Evolutionary conservation across 129 eudicot genomes (phyloP).

Genomic region (carrot (Daucus carota)): DNA sequence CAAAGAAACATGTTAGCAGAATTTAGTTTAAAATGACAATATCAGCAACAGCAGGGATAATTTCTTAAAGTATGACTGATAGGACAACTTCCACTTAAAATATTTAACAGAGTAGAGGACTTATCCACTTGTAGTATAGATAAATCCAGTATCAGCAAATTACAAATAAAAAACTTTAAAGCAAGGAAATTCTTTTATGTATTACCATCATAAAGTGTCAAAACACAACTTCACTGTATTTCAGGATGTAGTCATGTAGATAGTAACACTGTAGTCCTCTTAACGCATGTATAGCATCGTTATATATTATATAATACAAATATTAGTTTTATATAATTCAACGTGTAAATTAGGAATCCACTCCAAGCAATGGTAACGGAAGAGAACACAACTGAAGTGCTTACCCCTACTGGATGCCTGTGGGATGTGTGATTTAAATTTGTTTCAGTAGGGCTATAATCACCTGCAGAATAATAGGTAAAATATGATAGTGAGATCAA

Average conservation of each 20-base stretch:
- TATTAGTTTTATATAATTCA: not conserved
- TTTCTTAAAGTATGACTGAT: not conserved
- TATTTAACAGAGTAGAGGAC: not conserved
- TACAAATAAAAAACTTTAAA: not conserved
- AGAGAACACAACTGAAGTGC: not conserved
- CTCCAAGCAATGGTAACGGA: not conserved
- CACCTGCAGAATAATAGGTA: slow-evolving; percentile 34
- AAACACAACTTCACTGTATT: not conserved
- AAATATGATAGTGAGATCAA: slow-evolving; percentile 5
- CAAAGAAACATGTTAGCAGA: slow-evolving; percentile 12
- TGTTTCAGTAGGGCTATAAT: slow-evolving; percentile 31
- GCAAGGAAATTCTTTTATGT: not conserved
- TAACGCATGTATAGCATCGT: not conserved
- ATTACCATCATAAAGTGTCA: not conserved
- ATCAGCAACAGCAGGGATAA: not conserved
- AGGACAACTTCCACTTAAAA: not conserved
- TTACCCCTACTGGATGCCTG: slow-evolving; percentile 41
- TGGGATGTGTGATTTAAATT: slow-evolving; percentile 40
- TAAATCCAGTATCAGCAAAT: not conserved
- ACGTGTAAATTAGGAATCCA: not conserved
- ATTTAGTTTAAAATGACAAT: not conserved
- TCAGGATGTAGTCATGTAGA: not conserved
- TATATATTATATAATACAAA: not conserved
- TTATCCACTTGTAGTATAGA: not conserved
- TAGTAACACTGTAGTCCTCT: not conserved